phyloP scores from a whole-genome alignment of 2,329 filamentous ascomycete species.

The Nigrospora sphaerica region DNA sequence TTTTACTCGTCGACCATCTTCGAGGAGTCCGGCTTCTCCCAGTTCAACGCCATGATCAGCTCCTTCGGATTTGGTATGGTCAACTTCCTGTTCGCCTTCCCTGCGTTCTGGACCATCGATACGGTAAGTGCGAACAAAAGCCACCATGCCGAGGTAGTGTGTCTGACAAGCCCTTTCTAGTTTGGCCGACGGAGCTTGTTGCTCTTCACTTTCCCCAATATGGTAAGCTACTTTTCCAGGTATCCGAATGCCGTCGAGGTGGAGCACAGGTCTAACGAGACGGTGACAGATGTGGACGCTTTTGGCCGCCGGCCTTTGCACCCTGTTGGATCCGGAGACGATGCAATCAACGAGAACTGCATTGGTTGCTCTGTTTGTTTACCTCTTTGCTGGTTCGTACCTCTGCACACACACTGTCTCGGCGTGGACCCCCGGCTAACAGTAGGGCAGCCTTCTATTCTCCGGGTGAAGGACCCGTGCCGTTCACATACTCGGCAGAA shows the following conservation, averaged over 20 bases:
- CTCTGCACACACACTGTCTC: no score
- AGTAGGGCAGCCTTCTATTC: constrained; percentile 45
- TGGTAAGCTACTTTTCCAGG: constrained; percentile 30
- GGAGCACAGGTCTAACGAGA: no score
- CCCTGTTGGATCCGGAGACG: constrained; percentile 31
- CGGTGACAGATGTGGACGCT: constrained; percentile 47
- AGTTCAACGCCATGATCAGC: constrained; percentile 50
- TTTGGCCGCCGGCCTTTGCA: constrained; percentile 55
- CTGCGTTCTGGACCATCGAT: constrained; percentile 59
- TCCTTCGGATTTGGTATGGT: constrained; percentile 60
- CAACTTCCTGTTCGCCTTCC: constrained; percentile 59
- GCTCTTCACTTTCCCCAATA: constrained; percentile 60
- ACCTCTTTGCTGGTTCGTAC: constrained; percentile 38
- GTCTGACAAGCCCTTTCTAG: constrained; percentile 38
- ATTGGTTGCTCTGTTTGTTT: constrained; percentile 52
- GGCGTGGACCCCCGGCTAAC: not conserved
- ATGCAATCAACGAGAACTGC: constrained; percentile 22
- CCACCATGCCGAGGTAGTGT: constrained; percentile 46
- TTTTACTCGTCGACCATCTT: constrained; percentile 64
- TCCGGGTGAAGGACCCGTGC: constrained; percentile 59
- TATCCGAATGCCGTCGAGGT: not conserved
- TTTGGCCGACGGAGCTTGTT: constrained; percentile 58
- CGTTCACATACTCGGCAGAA: constrained; percentile 62
- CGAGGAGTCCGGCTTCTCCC: constrained; percentile 45
- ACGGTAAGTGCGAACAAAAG: constrained; percentile 30